Evolutionary conservation across 306 rosid species (phyloP), one percentile per base, ranked within the genome.

Genomic region (Vicia sativa): DNA sequence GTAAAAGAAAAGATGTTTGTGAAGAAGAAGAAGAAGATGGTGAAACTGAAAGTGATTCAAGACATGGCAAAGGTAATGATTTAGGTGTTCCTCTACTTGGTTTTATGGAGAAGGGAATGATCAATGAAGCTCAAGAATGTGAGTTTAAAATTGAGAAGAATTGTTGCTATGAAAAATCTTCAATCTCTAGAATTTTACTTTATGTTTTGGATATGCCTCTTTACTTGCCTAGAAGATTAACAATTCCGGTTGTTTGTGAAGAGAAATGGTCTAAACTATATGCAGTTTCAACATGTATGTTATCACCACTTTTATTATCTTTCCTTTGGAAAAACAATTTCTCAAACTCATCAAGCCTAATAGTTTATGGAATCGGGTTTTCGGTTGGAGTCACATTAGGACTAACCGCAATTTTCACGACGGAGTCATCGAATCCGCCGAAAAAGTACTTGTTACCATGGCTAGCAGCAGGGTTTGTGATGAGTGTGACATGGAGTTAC

Each of bases 401-500:
- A 25, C 6, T 74, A 21, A 25, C 19, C 11, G 77, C 68, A 45
- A 58, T 77, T 68, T 38, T 80, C 73, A 60, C 79, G 14, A 80
- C 81, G 1, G 61, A 84, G 38, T 14, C 57, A 5, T 78, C 83
- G 46, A 71, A 3, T 34, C 85, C 85, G 10, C 85, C 88, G 41
- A 75, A 46, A 75, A 80, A 54, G 28, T 75, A n/a, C 75, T 19
- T 75, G 57, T 68, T 84, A 13, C 83, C 76, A 15, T 84, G 88
- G 85, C 78, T 84, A 37, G 73, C 39, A 1, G 88, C 83, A 54
- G 83, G 88, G 4, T 84, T 84, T 75, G 60, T 84, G 50, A 80
- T 84, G 88, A 80, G 88, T 72, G 79, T 84, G 76, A 44, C 79
- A 3, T 84, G 88, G 85, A 84, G 85, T 38, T 84, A 84, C 59